Base-by-base conservation (phyloP, 2,329 filamentous ascomycete species). In the Grosmannia clavigera region DNA sequence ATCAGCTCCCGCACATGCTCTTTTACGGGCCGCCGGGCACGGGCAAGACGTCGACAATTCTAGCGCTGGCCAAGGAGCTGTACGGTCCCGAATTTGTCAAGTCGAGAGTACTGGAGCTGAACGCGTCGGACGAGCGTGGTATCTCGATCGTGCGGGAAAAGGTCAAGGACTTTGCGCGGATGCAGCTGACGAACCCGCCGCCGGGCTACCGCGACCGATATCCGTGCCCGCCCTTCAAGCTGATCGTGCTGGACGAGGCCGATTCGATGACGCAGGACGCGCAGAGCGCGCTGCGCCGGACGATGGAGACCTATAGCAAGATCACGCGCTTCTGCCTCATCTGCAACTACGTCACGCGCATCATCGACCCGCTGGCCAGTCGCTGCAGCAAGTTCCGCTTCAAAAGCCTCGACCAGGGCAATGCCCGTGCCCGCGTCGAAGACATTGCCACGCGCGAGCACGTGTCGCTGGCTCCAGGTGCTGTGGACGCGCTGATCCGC, bases 251-350 rank as follows among this genome's bases (percentile, higher is more conserved):
- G 62, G 94, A 99, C 73, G 94, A 99, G 76, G 94, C 94, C 66
- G 94, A 99, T 72, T 94, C 88, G 66, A 97, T 99, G 92, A 99
- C 94, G 48, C 92, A 97, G 73, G 95, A 99, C 74, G 94, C 94
- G 14, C 94, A 99, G 76, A 89, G 85, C 62, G 94, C 95, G 5
- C 78, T 99, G 61, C 82, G 94, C 65, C 82, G 95, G 59, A 99
- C 94, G 1, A 99, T 99, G 94, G 94, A 99, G 76, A 95, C 91
- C 54, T 97, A 97, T 74, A 89, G 84, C 72, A 92, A 91, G 69
- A 96, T 97, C 74, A 99, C 94, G 2, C 82, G 94, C 16, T 99
- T 99, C 73, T 97, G 94, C 70, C 79, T 99, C 51, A 92, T 97
- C 61, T 99, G 95, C 76, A 99, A 99, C 75, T 99, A 99, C 68